Conservation (phyloP, 805 yeast genomes). For the Hanseniaspora singularis region DNA sequence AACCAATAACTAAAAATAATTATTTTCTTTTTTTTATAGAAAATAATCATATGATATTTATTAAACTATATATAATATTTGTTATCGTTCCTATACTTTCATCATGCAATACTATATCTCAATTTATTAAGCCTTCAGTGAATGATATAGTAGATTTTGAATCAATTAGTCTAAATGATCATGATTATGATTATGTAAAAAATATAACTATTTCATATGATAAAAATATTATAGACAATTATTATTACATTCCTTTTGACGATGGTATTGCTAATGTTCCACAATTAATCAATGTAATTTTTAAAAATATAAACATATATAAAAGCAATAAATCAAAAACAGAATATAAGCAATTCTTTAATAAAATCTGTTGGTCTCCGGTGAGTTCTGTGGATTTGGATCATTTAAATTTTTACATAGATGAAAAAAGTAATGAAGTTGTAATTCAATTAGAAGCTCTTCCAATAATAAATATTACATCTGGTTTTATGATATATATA, state of each 20-base stretch:
- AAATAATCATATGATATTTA: not conserved
- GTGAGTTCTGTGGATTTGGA: constrained; percentile 2
- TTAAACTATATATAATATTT: not conserved
- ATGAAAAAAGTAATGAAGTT: not conserved
- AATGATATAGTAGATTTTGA: not conserved
- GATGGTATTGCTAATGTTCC: too few relatives aligned
- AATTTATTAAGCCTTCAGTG: not conserved
- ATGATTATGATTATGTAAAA: too few relatives aligned
- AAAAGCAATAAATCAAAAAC: too few relatives aligned
- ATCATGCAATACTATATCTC: constrained; percentile 3
- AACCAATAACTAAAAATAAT: too few relatives aligned
- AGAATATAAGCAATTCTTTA: not conserved
- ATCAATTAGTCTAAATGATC: not conserved
- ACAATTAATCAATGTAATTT: too few relatives aligned
- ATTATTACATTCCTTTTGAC: not conserved
- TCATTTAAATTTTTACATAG: not conserved
- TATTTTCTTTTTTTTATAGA: not conserved
- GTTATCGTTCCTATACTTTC: not conserved
- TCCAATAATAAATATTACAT: not conserved
- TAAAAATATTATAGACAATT: not conserved
- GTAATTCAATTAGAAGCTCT: not conserved
- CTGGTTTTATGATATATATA: constrained; percentile 1
- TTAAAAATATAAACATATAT: too few relatives aligned
- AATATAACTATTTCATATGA: not conserved
- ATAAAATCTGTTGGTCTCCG: constrained; percentile 11